Evolutionary conservation across 176 grass and related monocot genomes (phyloP).

Genomic region (Pontederia crassipes): DNA sequence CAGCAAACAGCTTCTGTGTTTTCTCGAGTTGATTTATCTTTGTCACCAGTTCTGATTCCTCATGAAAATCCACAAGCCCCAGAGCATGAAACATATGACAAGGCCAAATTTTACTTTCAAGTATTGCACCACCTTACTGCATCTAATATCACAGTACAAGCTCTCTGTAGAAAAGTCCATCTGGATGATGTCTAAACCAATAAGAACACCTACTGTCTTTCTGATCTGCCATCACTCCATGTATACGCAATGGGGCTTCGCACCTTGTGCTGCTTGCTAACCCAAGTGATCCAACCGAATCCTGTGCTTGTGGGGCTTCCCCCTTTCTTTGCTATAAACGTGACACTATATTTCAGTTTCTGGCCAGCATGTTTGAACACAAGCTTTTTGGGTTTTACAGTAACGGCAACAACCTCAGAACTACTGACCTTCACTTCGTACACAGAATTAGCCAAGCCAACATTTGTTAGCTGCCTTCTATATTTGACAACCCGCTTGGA

Average conservation of each 20-base stretch:
- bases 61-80: no score
- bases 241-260: conserved; percentile 52
- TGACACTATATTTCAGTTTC: conserved; percentile 70
- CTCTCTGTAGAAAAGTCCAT: no score
- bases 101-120: no score
- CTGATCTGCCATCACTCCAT: conserved; percentile 29
- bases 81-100: no score
- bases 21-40: no score
- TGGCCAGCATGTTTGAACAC: conserved; percentile 55
- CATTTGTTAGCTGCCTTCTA: conserved; percentile 70
- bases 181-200: no score
- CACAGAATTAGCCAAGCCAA: conserved; percentile 36
- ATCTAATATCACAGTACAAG: no score
- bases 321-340: conserved; percentile 35
- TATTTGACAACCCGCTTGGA: conserved; percentile 31
- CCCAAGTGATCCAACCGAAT: conserved; percentile 86
- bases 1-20: no score
- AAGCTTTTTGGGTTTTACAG: conserved; percentile 45
- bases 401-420: conserved; percentile 36
- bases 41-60: no score
- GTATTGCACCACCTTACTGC: no score
- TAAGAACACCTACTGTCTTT: no score
- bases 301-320: conserved; percentile 18
- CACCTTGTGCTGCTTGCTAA: conserved; percentile 39
- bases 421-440: conserved; percentile 59